Evolutionary conservation across 257 asterid species (phyloP).

Genomic region (Ehretia macrophylla): DNA sequence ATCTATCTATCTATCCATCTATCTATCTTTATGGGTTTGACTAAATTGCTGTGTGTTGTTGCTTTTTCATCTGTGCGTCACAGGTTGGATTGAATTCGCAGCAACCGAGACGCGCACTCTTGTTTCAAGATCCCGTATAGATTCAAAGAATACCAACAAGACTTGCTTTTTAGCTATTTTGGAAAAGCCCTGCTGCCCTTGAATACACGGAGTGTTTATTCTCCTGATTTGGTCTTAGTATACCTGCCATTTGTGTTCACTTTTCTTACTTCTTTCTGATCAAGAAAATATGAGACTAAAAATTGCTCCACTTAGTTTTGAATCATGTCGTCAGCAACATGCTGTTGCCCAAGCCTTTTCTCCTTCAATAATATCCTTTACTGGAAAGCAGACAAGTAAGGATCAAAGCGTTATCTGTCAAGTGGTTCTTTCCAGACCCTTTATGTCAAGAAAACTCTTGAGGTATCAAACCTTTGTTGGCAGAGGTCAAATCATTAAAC

Average conservation of each 20-base stretch:
- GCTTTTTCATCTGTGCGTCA: slow-evolving; percentile 39
- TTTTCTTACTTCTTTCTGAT: no score
- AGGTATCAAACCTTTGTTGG: slow-evolving; percentile 25
- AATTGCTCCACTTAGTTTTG: slow-evolving; percentile 35
- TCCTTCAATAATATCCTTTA: slow-evolving; percentile 19
- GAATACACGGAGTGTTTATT: slow-evolving; percentile 49
- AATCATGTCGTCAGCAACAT: slow-evolving; percentile 34
- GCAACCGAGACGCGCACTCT: no score
- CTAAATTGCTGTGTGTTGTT: background rate
- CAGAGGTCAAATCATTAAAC: slow-evolving; percentile 19
- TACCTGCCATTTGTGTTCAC: no score
- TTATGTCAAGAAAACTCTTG: slow-evolving; percentile 20
- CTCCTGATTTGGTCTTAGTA: no score
- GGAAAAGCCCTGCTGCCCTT: slow-evolving; percentile 25
- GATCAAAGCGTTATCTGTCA: no score
- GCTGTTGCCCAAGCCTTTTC: slow-evolving; percentile 20
- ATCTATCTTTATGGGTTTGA: background rate
- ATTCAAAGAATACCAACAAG: slow-evolving; percentile 11
- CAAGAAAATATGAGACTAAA: slow-evolving; percentile 36
- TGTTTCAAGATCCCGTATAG: slow-evolving; percentile 29
- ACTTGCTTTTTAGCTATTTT: slow-evolving; percentile 20
- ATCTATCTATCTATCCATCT: no score
- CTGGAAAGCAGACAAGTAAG: slow-evolving; percentile 11
- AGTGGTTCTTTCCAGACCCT: slow-evolving; percentile 22
- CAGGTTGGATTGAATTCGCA: slow-evolving; percentile 40